These are phyloP conservation scores for Candida manassasensis DNA, from an alignment of 805 yeast genomes.

Conservation along the genomic window DNA sequence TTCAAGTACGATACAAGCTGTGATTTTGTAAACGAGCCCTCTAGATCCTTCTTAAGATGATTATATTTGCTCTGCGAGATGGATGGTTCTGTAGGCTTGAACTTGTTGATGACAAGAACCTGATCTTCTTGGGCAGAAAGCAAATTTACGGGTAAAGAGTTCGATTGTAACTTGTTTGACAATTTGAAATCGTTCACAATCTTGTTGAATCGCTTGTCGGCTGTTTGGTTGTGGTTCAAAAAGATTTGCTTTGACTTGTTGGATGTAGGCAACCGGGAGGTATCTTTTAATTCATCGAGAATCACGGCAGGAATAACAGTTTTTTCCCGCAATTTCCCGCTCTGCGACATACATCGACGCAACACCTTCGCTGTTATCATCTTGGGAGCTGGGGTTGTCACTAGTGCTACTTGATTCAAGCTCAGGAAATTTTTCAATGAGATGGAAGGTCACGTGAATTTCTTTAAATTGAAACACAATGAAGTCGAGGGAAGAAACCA, in stretches of 20 bases:
- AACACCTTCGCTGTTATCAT: background rate
- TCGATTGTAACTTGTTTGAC: background rate
- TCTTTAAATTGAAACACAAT: no score
- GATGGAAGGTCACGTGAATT: slow-evolving; percentile 1
- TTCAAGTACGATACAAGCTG: slow-evolving; percentile 12
- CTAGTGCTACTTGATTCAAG: background rate
- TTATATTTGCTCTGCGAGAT: slow-evolving; percentile 10
- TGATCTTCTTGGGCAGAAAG: slow-evolving; percentile 1
- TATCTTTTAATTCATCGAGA: slow-evolving; percentile 3
- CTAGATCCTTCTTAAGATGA: slow-evolving; percentile 5
- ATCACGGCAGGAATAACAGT: slow-evolving; percentile 5
- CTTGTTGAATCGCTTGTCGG: slow-evolving; percentile 1
- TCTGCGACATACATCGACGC: background rate
- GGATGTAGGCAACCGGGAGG: background rate
- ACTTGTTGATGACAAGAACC: slow-evolving; percentile 7
- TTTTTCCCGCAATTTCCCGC: background rate
- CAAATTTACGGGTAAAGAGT: background rate
- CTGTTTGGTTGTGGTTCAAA: slow-evolving; percentile 3
- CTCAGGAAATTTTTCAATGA: slow-evolving; percentile 1
- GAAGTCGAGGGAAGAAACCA: no score
- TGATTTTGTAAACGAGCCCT: slow-evolving; percentile 11
- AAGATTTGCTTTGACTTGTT: slow-evolving; percentile 5
- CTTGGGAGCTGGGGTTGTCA: no score
- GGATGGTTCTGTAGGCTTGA: slow-evolving; percentile 8
- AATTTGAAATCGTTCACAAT: slow-evolving; percentile 1